phyloP scores from a whole-genome alignment of 2,329 filamentous ascomycete species.

The Apiospora sp. region DNA sequence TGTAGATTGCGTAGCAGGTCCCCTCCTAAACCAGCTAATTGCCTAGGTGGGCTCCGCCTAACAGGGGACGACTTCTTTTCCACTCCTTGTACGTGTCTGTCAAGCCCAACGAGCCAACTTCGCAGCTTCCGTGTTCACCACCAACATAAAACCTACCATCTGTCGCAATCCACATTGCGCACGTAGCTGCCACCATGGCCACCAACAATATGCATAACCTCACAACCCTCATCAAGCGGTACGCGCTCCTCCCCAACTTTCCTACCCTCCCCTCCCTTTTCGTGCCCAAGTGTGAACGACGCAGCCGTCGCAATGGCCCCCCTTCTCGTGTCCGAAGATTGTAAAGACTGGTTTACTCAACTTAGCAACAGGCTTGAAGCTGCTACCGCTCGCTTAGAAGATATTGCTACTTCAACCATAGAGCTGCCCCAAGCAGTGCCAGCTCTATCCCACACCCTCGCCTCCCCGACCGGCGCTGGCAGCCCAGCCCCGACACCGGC shows the following conservation, averaged over 20 bases:
- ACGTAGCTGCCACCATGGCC: slow-evolving; percentile 61
- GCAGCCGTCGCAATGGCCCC: slow-evolving; percentile 27
- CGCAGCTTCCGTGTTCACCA: slow-evolving; percentile 19
- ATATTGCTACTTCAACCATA: slow-evolving; percentile 83
- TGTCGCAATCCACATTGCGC: slow-evolving; percentile 16
- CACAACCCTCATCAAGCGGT: slow-evolving; percentile 98
- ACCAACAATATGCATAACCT: slow-evolving; percentile 93
- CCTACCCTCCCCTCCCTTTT: background rate
- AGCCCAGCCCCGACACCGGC: slow-evolving; percentile 30
- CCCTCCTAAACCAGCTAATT: slow-evolving; percentile 17
- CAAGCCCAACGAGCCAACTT: slow-evolving; percentile 2
- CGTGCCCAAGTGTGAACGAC: background rate
- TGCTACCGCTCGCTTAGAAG: slow-evolving; percentile 93
- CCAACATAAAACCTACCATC: slow-evolving; percentile 4
- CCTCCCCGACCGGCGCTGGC: slow-evolving; percentile 45
- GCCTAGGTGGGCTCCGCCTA: slow-evolving; percentile 3
- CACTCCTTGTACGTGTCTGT: slow-evolving; percentile 2
- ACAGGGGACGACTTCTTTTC: slow-evolving; percentile 13
- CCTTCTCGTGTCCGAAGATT: slow-evolving; percentile 31
- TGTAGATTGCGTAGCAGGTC: background rate
- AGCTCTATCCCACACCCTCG: slow-evolving; percentile 50
- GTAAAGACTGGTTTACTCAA: slow-evolving; percentile 52
- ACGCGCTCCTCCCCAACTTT: slow-evolving; percentile 46
- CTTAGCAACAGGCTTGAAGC: slow-evolving; percentile 82
- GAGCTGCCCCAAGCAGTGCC: slow-evolving; percentile 64